Conservation (phyloP, 768 basidiomycete genomes). For the Tylopilus subfusipes region DNA sequence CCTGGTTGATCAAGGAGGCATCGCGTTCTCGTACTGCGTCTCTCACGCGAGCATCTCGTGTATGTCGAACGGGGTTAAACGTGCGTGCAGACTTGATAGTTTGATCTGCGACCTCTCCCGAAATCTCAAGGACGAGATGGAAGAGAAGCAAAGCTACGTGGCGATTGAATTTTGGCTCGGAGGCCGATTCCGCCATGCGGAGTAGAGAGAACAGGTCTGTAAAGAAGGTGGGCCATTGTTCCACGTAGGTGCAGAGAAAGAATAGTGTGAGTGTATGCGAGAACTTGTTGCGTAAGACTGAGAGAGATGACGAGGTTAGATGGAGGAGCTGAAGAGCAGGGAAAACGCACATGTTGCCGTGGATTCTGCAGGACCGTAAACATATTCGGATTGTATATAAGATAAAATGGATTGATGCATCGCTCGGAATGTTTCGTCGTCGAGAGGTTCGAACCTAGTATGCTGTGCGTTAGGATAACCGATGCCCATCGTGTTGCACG, state of each 20-base stretch:
- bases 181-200: conserved; percentile 53
- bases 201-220: conserved; percentile 72
- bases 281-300: conserved; percentile 93
- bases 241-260: conserved; percentile 83
- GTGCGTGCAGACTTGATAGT: conserved; percentile 84
- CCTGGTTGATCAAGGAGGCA: conserved; percentile 80
- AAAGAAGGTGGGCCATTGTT: conserved; percentile 87
- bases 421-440: conserved; percentile 64
- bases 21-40: conserved; percentile 90
- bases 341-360: conserved; percentile 70
- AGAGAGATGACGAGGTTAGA: conserved; percentile 13
- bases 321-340: not conserved
- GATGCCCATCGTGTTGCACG: not conserved
- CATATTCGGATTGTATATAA: conserved; percentile 88
- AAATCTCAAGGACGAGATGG: conserved; percentile 90
- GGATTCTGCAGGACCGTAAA: conserved; percentile 79
- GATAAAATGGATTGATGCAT: conserved; percentile 73
- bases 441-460: conserved; percentile 65
- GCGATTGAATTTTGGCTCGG: conserved; percentile 65
- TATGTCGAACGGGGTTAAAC: conserved; percentile 66
- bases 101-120: conserved; percentile 95
- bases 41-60: conserved; percentile 78
- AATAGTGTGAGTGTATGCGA: conserved; percentile 86
- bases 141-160: conserved; percentile 88
- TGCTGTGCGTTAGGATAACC: conserved; percentile 9